A percentile compares a stretch with the other conserved stretches of the same genome.
phyloP scores from a whole-genome alignment of 2,329 filamentous ascomycete species.

The Arthrocladium fulminans region DNA sequence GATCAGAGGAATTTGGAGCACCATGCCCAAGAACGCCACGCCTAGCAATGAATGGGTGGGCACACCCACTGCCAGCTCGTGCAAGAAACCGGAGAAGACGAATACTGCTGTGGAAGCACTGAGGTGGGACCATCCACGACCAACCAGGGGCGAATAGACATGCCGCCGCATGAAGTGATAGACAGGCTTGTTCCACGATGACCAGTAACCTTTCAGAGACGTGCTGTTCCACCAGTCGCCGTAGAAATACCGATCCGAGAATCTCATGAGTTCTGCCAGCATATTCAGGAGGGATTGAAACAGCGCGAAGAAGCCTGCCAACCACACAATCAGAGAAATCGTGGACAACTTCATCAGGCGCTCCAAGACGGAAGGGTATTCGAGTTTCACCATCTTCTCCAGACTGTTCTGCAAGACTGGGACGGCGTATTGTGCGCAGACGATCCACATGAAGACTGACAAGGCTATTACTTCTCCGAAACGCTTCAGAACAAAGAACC shows the following conservation, averaged over 20 bases:
- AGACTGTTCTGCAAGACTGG: constrained; percentile 84
- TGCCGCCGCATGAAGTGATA: constrained; percentile 95
- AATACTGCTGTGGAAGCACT: constrained; percentile 76
- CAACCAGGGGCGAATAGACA: constrained; percentile 79
- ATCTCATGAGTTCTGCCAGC: constrained; percentile 77
- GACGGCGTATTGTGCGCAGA: constrained; percentile 85
- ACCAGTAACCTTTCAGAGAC: constrained; percentile 81
- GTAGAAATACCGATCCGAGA: constrained; percentile 92
- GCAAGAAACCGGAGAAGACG: constrained; percentile 74
- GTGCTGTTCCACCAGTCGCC: constrained; percentile 96
- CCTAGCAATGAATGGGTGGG: constrained; percentile 81
- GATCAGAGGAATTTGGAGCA: constrained; percentile 85
- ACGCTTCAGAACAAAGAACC: constrained; percentile 79
- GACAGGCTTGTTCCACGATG: constrained; percentile 95
- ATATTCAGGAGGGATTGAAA: constrained; percentile 92
- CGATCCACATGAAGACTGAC: constrained; percentile 88
- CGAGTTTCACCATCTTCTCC: constrained; percentile 71
- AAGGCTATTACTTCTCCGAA: constrained; percentile 67
- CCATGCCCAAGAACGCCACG: constrained; percentile 89
- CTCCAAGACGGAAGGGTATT: constrained; percentile 74
- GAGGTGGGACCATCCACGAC: constrained; percentile 65
- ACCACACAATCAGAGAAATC: constrained; percentile 91
- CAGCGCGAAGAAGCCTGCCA: constrained; percentile 91
- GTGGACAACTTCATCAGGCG: constrained; percentile 90
- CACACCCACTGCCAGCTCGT: constrained; percentile 86